A percentile compares a stretch with the other conserved stretches of the same genome.
These are phyloP conservation scores for Tetrapisispora fleetii DNA, from an alignment of 805 yeast species.

Conservation along the genomic window DNA sequence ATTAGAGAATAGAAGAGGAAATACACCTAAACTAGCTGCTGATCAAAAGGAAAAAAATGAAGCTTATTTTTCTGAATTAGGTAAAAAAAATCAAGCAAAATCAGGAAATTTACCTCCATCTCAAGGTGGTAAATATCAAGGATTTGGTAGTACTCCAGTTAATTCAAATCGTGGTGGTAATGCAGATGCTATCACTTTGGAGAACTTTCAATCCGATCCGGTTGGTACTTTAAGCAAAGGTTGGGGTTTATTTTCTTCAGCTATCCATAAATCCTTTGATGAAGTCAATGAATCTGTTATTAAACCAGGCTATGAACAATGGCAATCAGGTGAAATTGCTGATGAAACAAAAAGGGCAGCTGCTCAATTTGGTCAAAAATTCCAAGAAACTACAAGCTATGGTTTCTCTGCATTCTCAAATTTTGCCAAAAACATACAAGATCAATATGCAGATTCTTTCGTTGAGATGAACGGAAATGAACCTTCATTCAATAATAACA, in stretches of 20 bases:
- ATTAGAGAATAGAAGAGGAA: slow-evolving; percentile 35
- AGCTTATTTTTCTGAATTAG: slow-evolving; percentile 70
- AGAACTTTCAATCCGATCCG: slow-evolving; percentile 73
- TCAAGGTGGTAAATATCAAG: slow-evolving; percentile 87
- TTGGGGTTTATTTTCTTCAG: slow-evolving; percentile 86
- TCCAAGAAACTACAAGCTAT: slow-evolving; percentile 76
- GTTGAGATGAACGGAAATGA: slow-evolving; percentile 3
- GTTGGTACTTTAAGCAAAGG: slow-evolving; percentile 85
- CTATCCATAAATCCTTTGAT: slow-evolving; percentile 70
- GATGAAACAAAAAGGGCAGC: slow-evolving; percentile 85
- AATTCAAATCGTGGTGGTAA: slow-evolving; percentile 7
- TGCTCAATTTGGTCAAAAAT: slow-evolving; percentile 89
- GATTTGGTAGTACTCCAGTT: slow-evolving; percentile 75
- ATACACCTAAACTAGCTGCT: slow-evolving; percentile 24
- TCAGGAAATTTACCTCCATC: slow-evolving; percentile 81
- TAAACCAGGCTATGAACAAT: slow-evolving; percentile 79
- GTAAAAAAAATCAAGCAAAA: slow-evolving; percentile 58
- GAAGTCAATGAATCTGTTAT: slow-evolving; percentile 85
- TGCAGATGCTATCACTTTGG: slow-evolving; percentile 41
- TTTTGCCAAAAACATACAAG: slow-evolving; percentile 39
- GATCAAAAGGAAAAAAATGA: slow-evolving; percentile 58
- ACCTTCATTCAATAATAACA: slow-evolving; percentile 34
- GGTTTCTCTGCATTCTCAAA: slow-evolving; percentile 59
- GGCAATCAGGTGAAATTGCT: slow-evolving; percentile 63
- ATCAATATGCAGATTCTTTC: slow-evolving; percentile 23